Conservation (phyloP, 495 filamentous ascomycete species). For the Penicillium odoratum region DNA sequence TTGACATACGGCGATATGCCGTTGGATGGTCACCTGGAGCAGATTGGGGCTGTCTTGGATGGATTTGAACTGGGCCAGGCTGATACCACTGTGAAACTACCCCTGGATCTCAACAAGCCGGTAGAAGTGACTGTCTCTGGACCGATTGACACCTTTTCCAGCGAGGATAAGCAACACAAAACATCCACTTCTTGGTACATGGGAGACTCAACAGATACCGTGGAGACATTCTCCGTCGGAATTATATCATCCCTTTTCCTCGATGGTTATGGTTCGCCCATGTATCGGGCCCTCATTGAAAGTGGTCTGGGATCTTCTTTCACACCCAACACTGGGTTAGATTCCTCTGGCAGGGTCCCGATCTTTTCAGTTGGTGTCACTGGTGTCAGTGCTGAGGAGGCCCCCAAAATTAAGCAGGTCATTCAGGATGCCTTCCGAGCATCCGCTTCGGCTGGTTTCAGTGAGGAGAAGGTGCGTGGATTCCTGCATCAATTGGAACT, state of each 20-base stretch:
- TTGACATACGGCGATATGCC: conserved; percentile 96
- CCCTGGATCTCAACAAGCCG: conserved; percentile 68
- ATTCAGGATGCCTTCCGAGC: conserved; percentile 68
- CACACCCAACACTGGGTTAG: conserved; percentile 90
- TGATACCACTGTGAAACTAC: conserved; percentile 71
- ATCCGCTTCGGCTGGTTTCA: conserved; percentile 72
- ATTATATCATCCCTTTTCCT: conserved; percentile 79
- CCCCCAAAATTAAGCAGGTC: conserved; percentile 71
- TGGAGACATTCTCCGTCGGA: conserved; percentile 83
- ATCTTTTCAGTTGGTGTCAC: conserved; percentile 90
- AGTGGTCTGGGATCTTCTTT: conserved; percentile 88
- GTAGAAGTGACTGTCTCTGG: conserved; percentile 69
- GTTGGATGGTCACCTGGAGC: conserved; percentile 71
- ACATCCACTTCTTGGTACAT: conserved; percentile 91
- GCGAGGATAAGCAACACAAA: conserved; percentile 84
- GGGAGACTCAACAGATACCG: conserved; percentile 74
- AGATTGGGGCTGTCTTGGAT: conserved; percentile 70
- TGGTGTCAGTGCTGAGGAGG: conserved; percentile 76
- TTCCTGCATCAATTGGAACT: conserved; percentile 92
- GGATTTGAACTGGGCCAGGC: conserved; percentile 66
- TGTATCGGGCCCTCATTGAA: conserved; percentile 90
- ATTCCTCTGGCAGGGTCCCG: conserved; percentile 69
- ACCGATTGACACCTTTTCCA: conserved; percentile 84
- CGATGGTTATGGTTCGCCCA: conserved; percentile 91
- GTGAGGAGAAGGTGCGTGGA: conserved; percentile 84